Evolutionary conservation across 2,329 filamentous ascomycete genomes (phyloP).

Genomic region (Dactylellina leptospora): DNA sequence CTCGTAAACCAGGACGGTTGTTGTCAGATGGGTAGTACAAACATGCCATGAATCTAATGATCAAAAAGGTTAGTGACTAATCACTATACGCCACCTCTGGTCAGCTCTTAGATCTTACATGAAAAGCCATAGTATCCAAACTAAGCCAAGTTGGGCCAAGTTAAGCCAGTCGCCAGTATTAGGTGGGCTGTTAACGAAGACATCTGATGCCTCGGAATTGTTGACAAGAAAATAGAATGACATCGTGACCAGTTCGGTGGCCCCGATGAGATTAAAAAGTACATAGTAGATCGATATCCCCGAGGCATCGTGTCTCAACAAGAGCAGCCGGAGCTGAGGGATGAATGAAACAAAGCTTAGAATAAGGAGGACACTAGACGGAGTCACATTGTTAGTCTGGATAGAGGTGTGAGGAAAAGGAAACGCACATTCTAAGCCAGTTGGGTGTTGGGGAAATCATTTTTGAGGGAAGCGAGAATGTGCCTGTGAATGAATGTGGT

Average conservation of each 20-base stretch:
- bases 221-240: slow-evolving; percentile 1
- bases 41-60: slow-evolving; percentile 1
- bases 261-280: not conserved
- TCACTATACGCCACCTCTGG: not conserved
- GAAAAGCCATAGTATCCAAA: slow-evolving; percentile 1
- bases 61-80: not conserved
- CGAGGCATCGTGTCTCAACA: not conserved
- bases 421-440: slow-evolving; percentile 1
- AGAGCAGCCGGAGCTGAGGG: not conserved
- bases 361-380: not conserved
- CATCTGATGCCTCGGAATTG: slow-evolving; percentile 1
- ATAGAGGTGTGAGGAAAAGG: slow-evolving; percentile 1
- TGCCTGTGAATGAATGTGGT: not conserved
- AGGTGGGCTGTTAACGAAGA: slow-evolving; percentile 1
- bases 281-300: slow-evolving; percentile 1
- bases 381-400: not conserved
- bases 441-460: slow-evolving; percentile 1
- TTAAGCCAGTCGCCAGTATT: slow-evolving; percentile 1
- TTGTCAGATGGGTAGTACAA: not conserved
- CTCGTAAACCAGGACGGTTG: not conserved
- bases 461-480: not conserved
- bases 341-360: slow-evolving; percentile 1
- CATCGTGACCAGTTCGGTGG: not conserved
- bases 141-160: not conserved
- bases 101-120: not conserved